phyloP scores from a whole-genome alignment of 2,329 filamentous ascomycete species.

The Sclerotinia glacialis region DNA sequence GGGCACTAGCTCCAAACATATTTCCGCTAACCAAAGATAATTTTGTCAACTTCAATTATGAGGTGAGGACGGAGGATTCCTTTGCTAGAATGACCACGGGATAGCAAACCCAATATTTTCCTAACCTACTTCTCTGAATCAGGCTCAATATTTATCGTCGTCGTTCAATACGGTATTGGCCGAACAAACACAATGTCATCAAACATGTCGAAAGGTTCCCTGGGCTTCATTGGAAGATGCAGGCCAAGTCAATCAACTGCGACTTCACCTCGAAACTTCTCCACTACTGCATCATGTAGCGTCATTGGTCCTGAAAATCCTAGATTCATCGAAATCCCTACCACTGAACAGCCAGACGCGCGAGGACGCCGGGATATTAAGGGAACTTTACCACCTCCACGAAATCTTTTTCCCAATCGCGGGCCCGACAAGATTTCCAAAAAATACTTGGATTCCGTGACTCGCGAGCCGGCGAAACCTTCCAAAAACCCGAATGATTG shows the following conservation, averaged over 20 bases:
- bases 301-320: constrained; percentile 80
- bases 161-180: background rate
- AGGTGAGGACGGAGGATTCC: constrained; percentile 2
- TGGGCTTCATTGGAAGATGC: constrained; percentile 37
- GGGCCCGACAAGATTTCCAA: constrained; percentile 59
- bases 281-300: constrained; percentile 44
- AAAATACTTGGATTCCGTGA: constrained; percentile 59
- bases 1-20: constrained; percentile 19
- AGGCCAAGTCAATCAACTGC: constrained; percentile 29
- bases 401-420: constrained; percentile 67
- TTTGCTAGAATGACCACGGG: constrained; percentile 2
- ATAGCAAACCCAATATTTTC: background rate
- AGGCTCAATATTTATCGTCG: no score
- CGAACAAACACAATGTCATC: constrained; percentile 33
- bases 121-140: background rate
- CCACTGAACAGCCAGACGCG: constrained; percentile 60
- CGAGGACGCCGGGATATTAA: constrained; percentile 53
- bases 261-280: constrained; percentile 44
- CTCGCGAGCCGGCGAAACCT: constrained; percentile 49
- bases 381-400: constrained; percentile 79
- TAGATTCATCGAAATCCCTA: constrained; percentile 78
- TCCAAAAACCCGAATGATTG: constrained; percentile 34
- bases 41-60: constrained; percentile 22
- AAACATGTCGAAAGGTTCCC: constrained; percentile 32
- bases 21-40: constrained; percentile 27